Evolutionary conservation across 176 grass and related monocot genomes (phyloP).

Genomic region (Urochloa ruziziensis): DNA sequence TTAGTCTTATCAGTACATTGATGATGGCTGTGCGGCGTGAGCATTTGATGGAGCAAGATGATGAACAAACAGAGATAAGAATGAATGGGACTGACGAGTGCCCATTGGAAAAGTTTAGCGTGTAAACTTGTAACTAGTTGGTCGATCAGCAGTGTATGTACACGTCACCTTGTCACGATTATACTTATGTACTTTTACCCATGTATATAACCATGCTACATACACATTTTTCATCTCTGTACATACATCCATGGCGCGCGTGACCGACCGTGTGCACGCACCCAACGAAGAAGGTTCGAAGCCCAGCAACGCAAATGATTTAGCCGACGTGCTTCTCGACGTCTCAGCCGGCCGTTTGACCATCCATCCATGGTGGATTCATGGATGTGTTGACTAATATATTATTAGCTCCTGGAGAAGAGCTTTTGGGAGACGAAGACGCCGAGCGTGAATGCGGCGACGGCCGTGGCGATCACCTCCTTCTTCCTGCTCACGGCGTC

Average conservation of each 20-base stretch:
- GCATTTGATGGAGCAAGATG: no score
- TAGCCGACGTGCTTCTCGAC: neutral
- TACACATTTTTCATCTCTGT: neutral
- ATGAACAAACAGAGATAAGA: no score
- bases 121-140: neutral
- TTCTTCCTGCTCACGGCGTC: slow-evolving; percentile 23
- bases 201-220: neutral
- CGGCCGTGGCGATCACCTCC: slow-evolving; percentile 44
- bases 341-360: neutral
- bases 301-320: no score
- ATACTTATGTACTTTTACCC: neutral
- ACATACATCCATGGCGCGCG: no score
- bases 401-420: slow-evolving; percentile 36
- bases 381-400: no score
- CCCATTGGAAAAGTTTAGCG: no score
- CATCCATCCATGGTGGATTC: neutral
- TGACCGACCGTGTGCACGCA: no score
- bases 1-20: no score
- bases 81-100: no score
- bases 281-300: no score
- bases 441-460: slow-evolving; percentile 62
- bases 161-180: neutral
- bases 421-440: slow-evolving; percentile 40
- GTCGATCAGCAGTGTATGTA: neutral
- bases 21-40: no score